Percentiles rank a stretch among this genome's conserved stretches.
These are phyloP conservation scores for Elaeis guineensis DNA, from an alignment of 176 grass and related monocot species.

Conservation along the genomic window DNA sequence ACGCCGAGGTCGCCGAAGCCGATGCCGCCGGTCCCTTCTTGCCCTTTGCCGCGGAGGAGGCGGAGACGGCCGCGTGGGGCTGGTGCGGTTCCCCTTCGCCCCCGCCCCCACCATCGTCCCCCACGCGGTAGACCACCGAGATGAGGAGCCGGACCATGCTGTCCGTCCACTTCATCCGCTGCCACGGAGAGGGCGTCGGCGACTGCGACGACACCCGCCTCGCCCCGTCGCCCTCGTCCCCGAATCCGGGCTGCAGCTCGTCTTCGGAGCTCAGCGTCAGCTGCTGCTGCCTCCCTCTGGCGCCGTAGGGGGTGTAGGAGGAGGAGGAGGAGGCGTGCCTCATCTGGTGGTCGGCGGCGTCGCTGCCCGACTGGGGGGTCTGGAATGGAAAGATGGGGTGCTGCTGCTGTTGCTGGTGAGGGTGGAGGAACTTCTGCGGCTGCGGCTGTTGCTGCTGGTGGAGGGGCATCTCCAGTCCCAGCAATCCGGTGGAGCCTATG, in stretches of 20 bases:
- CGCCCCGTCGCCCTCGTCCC: conserved; percentile 4
- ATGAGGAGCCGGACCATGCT: conserved; percentile 77
- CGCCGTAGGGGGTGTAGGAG: not conserved
- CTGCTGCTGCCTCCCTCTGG: conserved; percentile 13
- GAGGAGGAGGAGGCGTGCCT: not conserved
- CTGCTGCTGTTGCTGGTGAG: not conserved
- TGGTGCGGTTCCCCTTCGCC: conserved; percentile 2
- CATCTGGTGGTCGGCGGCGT: not conserved
- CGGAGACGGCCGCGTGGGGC: not conserved
- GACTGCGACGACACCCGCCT: conserved; percentile 16
- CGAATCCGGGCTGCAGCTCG: conserved; percentile 16
- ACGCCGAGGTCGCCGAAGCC: conserved; percentile 16
- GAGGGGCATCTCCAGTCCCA: conserved; percentile 12
- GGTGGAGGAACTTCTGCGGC: not conserved
- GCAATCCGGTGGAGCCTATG: not conserved
- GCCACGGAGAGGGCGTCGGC: conserved; percentile 38
- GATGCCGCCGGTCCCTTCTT: conserved; percentile 12
- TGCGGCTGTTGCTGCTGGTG: conserved; percentile 2
- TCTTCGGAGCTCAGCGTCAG: conserved; percentile 29
- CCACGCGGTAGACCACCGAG: conserved; percentile 58
- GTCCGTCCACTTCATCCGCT: conserved; percentile 97
- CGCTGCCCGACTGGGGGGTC: not conserved
- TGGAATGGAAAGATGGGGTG: conserved; percentile 9
- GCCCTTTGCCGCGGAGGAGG: conserved; percentile 3
- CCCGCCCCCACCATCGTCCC: conserved; percentile 52